Base-by-base conservation (phyloP, 345 rosid species). In the Citrus cavaleriei region DNA sequence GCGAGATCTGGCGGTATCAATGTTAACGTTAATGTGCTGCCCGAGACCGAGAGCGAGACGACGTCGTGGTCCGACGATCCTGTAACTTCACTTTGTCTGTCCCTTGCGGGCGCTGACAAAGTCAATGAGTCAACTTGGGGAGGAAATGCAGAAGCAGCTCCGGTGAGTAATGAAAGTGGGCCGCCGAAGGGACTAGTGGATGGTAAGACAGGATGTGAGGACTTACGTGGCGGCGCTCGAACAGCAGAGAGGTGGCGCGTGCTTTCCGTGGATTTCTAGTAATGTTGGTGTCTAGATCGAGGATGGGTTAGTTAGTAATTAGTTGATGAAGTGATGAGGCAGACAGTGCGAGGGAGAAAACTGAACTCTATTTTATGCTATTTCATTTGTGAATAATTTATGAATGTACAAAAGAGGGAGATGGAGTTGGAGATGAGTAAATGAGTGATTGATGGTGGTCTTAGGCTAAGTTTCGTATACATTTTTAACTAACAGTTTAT, bases 131-230 rank as follows among this genome's bases (percentile, higher is more conserved):
- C 91, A 30, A 79, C 78, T 9, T 77, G 73, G 51, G 32, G 54
- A 2, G 68, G 40, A 16, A 42, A 54, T 30, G 38, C 72, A 1
- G 69, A 42, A 7, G 12, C 76, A 7, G 24, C 4, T 63, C 62
- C 83, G 1, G 87, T 78, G 77, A 60, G 57, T 21, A 60, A 46
- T 72, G 70, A 78, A 42, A 22, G 75, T 28, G 32, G 85, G 74
- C 21, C 16, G 51, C 16, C 74, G 61, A 49, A 49, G 60, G 95
- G 86, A 24, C 78, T 87, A 25, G 69, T 46, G 92, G 64, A 93
- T 93, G 98, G 87, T 95, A 73, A 93, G 84, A 80, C 85, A 70
- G 74, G 98, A 95, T 80, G 98, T 95, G 81, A 91, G 91, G 85
- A 91, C 80, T 69, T 95, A 91, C 81, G 90, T 95, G 98, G 83